Evolutionary conservation across 495 filamentous ascomycete species (phyloP).

Genomic region (Penicillium flavigenum): DNA sequence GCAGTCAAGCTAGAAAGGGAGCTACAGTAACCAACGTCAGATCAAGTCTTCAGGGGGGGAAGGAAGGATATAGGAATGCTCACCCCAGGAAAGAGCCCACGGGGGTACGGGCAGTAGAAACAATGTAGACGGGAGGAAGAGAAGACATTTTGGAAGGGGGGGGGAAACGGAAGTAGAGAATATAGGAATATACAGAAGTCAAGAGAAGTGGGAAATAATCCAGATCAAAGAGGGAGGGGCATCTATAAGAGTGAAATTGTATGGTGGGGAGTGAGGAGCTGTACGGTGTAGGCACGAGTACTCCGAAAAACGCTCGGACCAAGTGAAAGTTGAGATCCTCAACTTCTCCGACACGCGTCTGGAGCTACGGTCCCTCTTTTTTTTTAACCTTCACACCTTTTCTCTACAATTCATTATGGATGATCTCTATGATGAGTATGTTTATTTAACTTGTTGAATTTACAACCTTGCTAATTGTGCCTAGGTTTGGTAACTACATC

Average conservation of each 20-base stretch:
- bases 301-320: constrained; percentile 29
- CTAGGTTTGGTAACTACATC: constrained; percentile 92
- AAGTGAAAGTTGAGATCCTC: constrained; percentile 24
- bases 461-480: constrained; percentile 12
- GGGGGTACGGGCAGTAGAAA: constrained; percentile 85
- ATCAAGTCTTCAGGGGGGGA: constrained; percentile 6
- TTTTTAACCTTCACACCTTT: constrained; percentile 7
- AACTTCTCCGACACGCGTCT: constrained; percentile 24
- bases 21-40: constrained; percentile 42
- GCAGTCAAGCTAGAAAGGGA: constrained; percentile 84
- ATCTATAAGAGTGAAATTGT: constrained; percentile 17
- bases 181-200: constrained; percentile 1
- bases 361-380: constrained; percentile 16
- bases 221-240: constrained; percentile 13
- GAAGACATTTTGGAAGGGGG: constrained; percentile 40
- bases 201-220: constrained; percentile 8
- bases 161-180: constrained; percentile 1
- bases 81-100: constrained; percentile 92
- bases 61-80: constrained; percentile 23
- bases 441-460: constrained; percentile 1
- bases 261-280: constrained; percentile 29
- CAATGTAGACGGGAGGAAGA: constrained; percentile 89
- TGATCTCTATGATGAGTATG: constrained; percentile 82
- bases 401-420: constrained; percentile 56
- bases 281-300: constrained; percentile 38